Base-by-base conservation (phyloP, 192 early-diverging fungal genomes). In the Paraglomus occultum region DNA sequence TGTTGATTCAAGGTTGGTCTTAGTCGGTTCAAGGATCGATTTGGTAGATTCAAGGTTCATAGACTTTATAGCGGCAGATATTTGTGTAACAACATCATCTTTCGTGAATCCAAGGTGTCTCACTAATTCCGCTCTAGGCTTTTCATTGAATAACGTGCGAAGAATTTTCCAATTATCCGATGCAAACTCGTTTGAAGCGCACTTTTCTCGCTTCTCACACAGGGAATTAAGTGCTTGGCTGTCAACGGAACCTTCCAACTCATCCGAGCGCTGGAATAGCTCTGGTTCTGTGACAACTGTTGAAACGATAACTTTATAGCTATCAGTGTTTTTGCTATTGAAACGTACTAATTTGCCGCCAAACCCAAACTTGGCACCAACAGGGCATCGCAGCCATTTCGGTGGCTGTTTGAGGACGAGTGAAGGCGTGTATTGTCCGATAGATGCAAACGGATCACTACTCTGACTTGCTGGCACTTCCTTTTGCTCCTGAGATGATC, bases 51-150 rank as follows among this genome's bases (percentile, higher is more conserved):
- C 67, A 15, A 80, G 67, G 40, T 61, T 77, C 73, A 80, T 77
- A 53, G 71, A 58, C 12, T 72, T 66, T 31, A 73, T 76, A 17
- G 77, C 74, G 39, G 82, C 84, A 6, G 90, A 79, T 8, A 90
- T 82, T 50, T 88, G 87, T 49, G 83, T 79, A 43, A 86, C 78
- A 43, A 91, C 77, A 44, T 86, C 84, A 4, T 74, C 79, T 54
- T 88, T 88, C 64, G 93, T 86, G 72, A 95, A 96, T 0, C 96
- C 96, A n/a, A 97, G 85, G 77, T 94, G 91, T 59, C 89, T 82
- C 38, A 95, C 79, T 39, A 97, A 79, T 63, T 92, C 84, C 50
- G 92, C 92, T 20, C 92, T 84, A 15, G 90, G 87, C 65, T 90
- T 84, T 15, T 82, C 81, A 64, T 64, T 64, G 61, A 96, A 92